Percentiles rank a stretch among this genome's conserved stretches.
These are phyloP conservation scores for Geranium rotundifolium DNA, from an alignment of 345 rosid species.

Conservation along the genomic window DNA sequence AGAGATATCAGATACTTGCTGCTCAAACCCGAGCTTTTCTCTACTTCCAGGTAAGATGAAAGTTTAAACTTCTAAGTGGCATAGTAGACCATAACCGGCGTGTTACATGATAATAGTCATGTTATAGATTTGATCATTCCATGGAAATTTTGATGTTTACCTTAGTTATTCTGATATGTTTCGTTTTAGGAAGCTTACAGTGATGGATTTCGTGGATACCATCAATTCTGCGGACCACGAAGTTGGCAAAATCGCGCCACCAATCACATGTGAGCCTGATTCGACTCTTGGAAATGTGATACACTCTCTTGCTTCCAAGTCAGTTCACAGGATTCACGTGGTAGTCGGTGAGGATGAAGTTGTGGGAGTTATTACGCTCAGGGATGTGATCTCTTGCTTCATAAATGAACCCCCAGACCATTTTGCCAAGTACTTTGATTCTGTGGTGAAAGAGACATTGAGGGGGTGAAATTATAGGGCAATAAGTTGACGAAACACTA, in stretches of 20 bases:
- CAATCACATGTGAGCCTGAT: conserved; percentile 49
- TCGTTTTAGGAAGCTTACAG: conserved; percentile 51
- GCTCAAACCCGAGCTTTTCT: conserved; percentile 65
- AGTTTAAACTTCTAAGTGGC: background rate
- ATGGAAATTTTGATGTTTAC: too few relatives aligned
- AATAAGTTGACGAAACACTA: too few relatives aligned
- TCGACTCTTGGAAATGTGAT: conserved; percentile 62
- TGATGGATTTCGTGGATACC: conserved; percentile 42
- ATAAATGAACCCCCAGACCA: conserved; percentile 62
- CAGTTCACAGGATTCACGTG: conserved; percentile 65
- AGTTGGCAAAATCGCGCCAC: conserved; percentile 33
- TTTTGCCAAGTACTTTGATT: conserved; percentile 47
- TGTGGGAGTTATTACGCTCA: conserved; percentile 64
- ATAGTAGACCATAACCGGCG: too few relatives aligned
- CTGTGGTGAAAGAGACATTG: conserved; percentile 51
- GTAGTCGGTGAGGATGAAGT: conserved; percentile 45
- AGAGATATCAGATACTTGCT: conserved; percentile 67
- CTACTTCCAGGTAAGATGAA: conserved; percentile 54
- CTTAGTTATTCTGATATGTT: background rate
- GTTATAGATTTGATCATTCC: too few relatives aligned
- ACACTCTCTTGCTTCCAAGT: conserved; percentile 51
- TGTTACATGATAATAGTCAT: too few relatives aligned
- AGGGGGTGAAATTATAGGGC: conserved; percentile 15
- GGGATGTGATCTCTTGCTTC: conserved; percentile 92
- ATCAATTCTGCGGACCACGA: conserved; percentile 31